Evolutionary conservation across 257 asterid genomes (phyloP).

Genomic region (Asclepias syriaca): DNA sequence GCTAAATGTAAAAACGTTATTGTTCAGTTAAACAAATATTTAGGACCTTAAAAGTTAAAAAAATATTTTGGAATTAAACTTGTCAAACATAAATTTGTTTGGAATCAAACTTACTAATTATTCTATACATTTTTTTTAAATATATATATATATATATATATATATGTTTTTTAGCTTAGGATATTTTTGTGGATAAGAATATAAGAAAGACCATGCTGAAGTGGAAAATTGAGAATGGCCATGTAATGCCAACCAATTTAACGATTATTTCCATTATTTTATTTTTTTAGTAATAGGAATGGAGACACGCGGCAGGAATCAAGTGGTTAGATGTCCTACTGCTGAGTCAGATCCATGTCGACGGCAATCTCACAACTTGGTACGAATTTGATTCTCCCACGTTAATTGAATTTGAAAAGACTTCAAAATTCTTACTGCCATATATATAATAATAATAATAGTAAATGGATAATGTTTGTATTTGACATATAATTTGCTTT

Average conservation of each 20-base stretch:
- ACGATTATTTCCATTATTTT: constrained; percentile 8
- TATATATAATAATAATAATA: too few relatives aligned
- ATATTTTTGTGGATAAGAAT: constrained; percentile 30
- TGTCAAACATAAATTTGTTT: too few relatives aligned
- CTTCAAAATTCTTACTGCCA: not conserved
- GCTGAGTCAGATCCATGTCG: constrained; percentile 42
- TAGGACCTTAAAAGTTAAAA: too few relatives aligned
- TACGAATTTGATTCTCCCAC: constrained; percentile 12
- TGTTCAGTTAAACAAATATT: too few relatives aligned
- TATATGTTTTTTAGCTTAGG: too few relatives aligned
- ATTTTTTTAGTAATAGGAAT: not conserved
- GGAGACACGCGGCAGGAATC: constrained; percentile 26
- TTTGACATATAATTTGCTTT: not conserved
- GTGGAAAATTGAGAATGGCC: constrained; percentile 11
- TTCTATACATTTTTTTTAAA: too few relatives aligned
- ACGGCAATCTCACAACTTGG: not conserved
- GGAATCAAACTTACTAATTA: too few relatives aligned
- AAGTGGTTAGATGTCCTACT: constrained; percentile 16
- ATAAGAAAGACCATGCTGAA: constrained; percentile 9
- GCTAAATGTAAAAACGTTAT: too few relatives aligned
- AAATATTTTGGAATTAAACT: too few relatives aligned
- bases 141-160: too few relatives aligned
- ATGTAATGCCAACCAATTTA: constrained; percentile 19
- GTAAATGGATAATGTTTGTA: too few relatives aligned
- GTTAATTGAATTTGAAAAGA: not conserved